A percentile compares a stretch with the other conserved stretches of the same genome.
These are phyloP conservation scores for Leishmania martiniquensis DNA, from an alignment of 208 protist genomes.

Conservation along the genomic window DNA sequence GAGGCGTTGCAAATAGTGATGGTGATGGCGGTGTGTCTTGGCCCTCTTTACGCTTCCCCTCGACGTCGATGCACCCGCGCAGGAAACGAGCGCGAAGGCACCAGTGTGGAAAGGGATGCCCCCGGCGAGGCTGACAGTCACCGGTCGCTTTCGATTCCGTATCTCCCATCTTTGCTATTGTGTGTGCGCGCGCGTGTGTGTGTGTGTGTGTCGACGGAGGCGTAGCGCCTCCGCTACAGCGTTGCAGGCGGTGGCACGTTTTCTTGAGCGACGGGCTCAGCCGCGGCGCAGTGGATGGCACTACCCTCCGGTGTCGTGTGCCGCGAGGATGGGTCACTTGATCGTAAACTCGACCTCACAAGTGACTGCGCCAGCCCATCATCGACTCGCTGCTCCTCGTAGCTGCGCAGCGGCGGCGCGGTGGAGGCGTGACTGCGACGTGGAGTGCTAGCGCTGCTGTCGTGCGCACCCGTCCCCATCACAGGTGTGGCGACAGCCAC, in stretches of 20 bases:
- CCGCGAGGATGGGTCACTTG: neutral
- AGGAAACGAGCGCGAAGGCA: too few species aligned
- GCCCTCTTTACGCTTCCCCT: too few species aligned
- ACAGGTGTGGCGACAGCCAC: too few species aligned
- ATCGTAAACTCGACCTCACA: neutral
- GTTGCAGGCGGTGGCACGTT: neutral
- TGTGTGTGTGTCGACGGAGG: neutral
- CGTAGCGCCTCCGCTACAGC: neutral
- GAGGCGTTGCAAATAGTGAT: neutral
- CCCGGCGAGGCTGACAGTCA: too few species aligned
- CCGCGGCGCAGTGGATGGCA: neutral
- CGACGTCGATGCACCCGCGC: too few species aligned
- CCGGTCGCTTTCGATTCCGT: too few species aligned
- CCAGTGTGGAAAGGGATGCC: too few species aligned
- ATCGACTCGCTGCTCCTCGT: constrained; percentile 13
- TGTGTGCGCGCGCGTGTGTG: too few species aligned
- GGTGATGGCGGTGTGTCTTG: too few species aligned
- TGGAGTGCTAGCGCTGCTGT: neutral
- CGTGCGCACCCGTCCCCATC: neutral
- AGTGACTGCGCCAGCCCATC: constrained; percentile 1
- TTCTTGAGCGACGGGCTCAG: neutral
- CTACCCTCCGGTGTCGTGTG: neutral
- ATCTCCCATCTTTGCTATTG: neutral
- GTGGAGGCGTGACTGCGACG: neutral
- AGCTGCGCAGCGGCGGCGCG: constrained; percentile 8